Base-by-base conservation (phyloP, 768 basidiomycete species). In the Dictyophora rubrovolvata region DNA sequence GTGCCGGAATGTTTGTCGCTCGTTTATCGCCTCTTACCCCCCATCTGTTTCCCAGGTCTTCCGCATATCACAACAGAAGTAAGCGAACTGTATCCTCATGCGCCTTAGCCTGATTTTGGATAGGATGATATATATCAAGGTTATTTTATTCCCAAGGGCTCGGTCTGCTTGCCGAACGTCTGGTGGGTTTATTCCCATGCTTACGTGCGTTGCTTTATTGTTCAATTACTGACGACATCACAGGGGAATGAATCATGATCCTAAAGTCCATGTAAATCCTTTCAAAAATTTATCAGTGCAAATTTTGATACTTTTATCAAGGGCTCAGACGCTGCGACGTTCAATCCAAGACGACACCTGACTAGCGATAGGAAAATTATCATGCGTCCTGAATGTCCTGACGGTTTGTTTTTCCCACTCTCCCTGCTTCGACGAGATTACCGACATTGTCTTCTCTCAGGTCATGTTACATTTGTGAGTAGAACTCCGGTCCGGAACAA, bases 101-200 rank as follows among this genome's bases (percentile, higher is more conserved):
- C 28, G 7, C 28, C 7, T 28, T 28, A 7, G 28, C 28, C 42
- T 42, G 42, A 42, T 42, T 42, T n/a, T 42, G 14, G n/a, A 42
- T 42, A 67, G 36, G 63, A 72, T 54, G 71, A 70, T 60, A 60
- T 66, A 14, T 73, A 70, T 56, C 56, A 64, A 2, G 71, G 70
- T 0, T 69, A 66, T 60, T 65, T 60, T 35, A 65, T 74, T 34
- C 73, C 72, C 0, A 68, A 69, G 46, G 69, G 70, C 9, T 48
- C 59, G 10, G 28, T 50, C 34, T 33, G 33, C 48, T n/a, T 60
- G n/a, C 37, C 50, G 20, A 60, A 54, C 33, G 5, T 23, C 5
- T 60, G 59, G 59, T 60, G 5, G 4, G 36, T 42, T n/a, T 28
- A 28, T 28, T 28, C 28, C 7, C 28, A 28, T 28, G 28, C 28